Conservation (phyloP, 164 flowering plant species). For the Santalum album region DNA sequence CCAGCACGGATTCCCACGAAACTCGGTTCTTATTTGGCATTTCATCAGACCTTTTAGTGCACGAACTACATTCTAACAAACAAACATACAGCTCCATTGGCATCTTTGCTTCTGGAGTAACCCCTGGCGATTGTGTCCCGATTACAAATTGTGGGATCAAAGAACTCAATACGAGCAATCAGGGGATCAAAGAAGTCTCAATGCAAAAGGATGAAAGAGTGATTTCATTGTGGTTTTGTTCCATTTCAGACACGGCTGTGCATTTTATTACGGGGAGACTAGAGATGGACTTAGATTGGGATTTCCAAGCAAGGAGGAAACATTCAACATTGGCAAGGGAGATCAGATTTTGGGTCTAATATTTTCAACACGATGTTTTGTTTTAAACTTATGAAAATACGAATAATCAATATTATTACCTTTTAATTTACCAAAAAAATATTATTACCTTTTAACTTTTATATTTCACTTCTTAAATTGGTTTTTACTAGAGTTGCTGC, state of each 20-base stretch:
- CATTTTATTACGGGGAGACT: conserved; percentile 27
- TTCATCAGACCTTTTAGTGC: conserved; percentile 51
- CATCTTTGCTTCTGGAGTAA: conserved; percentile 49
- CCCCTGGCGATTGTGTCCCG: conserved; percentile 67
- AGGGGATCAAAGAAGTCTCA: conserved; percentile 29
- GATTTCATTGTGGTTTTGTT: conserved; percentile 49
- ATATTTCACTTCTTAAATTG: no score
- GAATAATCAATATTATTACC: no score
- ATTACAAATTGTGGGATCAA: conserved; percentile 28
- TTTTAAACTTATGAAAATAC: no score
- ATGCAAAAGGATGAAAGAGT: conserved; percentile 34
- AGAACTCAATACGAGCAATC: conserved; percentile 40
- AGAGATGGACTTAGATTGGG: conserved; percentile 11
- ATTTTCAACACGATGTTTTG: no score
- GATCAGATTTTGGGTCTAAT: no score
- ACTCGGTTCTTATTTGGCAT: conserved; percentile 35
- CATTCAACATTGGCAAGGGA: background rate
- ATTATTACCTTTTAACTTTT: no score
- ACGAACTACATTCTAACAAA: conserved; percentile 44
- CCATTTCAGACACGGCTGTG: conserved; percentile 46
- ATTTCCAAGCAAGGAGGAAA: conserved; percentile 2
- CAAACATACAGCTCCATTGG: conserved; percentile 32
- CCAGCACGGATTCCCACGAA: conserved; percentile 59
- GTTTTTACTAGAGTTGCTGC: no score
- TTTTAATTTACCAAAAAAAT: no score